Evolutionary conservation across 306 rosid species (phyloP), one percentile per base, ranked within the genome.

Genomic region (Vicia villosa): DNA sequence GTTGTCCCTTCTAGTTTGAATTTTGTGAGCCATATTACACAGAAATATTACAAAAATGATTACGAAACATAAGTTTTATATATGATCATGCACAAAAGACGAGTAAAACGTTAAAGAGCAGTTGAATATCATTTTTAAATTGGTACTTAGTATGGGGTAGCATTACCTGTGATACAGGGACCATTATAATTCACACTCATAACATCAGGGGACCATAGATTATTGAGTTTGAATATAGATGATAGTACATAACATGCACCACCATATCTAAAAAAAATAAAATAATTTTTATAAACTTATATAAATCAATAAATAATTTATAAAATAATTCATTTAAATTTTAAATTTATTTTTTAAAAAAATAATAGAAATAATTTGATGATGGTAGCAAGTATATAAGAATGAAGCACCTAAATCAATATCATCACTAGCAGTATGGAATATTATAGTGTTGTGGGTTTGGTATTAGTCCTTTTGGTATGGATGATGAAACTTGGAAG

Each of bases 401-500:
- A 51, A 51, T 32, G 59, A 52, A 52, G 57, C 32, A 19, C 58
- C 15, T 51, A 51, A 20, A 51, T 20, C 58, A 51, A 51, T 51
- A 52, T 51, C 5, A 51, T 51, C n/a, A 51, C 2, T 52, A 24
- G 36, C 26, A 26, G 20, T 21, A 34, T 89, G 92, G 81, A 79
- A 36, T 63, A 57, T 30, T 63, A 34, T 6, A 66, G 40, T 51
- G 30, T 52, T 14, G 57, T 71, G 66, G 60, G 76, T 40, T 41
- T 83, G 57, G 12, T 80, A 10, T 3, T 74, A 11, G 71, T 66
- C 3, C 37, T 70, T 1, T 49, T 83, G 63, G 28, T 77, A 16
- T 83, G 88, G 86, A 19, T 79, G 47, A 64, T 24, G 21, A 20
- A 60, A 38, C 79, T 65, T 10, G 70, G 63, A n/a, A 14, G 21